Percentiles rank a stretch among this genome's conserved stretches.
These are phyloP conservation scores for Fusarium sp. DNA, from an alignment of 2,329 filamentous ascomycete species.

Conservation along the genomic window DNA sequence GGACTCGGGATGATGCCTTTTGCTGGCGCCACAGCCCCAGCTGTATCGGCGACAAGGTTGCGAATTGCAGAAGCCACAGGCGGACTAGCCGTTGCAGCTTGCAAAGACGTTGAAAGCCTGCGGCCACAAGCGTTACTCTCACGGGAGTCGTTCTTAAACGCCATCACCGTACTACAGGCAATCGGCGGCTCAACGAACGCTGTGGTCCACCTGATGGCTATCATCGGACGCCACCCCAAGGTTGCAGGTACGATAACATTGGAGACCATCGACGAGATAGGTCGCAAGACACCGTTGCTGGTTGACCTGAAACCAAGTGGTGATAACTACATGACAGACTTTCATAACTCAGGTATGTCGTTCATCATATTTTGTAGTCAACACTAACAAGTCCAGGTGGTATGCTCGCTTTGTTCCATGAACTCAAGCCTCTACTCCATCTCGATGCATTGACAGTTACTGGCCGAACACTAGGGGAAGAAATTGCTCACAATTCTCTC, in stretches of 20 bases:
- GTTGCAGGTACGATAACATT: conserved; percentile 73
- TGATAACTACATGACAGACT: conserved; percentile 88
- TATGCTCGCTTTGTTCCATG: conserved; percentile 81
- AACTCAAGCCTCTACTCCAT: conserved; percentile 79
- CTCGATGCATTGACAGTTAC: conserved; percentile 84
- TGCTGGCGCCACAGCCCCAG: conserved; percentile 80
- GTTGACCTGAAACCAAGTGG: conserved; percentile 89
- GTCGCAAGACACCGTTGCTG: conserved; percentile 79
- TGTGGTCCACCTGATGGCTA: conserved; percentile 86
- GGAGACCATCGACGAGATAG: conserved; percentile 81
- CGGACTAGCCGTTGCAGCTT: conserved; percentile 71
- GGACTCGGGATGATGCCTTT: conserved; percentile 84
- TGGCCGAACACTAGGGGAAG: conserved; percentile 82
- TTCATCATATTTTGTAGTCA: fast-evolving
- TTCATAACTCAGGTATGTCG: conserved; percentile 67
- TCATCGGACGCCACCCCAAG: conserved; percentile 76
- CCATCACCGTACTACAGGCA: conserved; percentile 85
- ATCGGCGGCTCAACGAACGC: conserved; percentile 88
- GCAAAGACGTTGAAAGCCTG: conserved; percentile 73
- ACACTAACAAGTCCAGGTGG: conserved; percentile 62
- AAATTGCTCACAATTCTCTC: conserved; percentile 74
- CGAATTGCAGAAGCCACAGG: conserved; percentile 80
- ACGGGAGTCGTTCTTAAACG: conserved; percentile 82
- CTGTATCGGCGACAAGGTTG: conserved; percentile 79
- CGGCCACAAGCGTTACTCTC: conserved; percentile 76